Evolutionary conservation across 2,329 filamentous ascomycete species (phyloP).

Genomic region (Venturia carpophila): DNA sequence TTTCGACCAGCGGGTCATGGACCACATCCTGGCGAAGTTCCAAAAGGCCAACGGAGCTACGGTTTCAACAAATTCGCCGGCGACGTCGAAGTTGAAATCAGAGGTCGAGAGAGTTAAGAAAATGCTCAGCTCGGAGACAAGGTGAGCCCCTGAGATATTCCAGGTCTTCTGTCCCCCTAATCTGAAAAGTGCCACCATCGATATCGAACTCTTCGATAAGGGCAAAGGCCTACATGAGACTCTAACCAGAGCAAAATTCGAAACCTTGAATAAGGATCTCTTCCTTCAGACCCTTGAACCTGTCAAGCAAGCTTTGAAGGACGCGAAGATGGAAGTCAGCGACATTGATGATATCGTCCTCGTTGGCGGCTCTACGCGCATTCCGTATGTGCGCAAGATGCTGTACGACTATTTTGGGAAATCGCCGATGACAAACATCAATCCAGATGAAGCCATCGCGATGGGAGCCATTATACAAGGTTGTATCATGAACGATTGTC

Average conservation of each 20-base stretch:
- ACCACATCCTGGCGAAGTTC: neutral
- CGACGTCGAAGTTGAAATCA: conserved; percentile 4
- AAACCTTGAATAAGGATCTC: conserved; percentile 15
- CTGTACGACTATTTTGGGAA: conserved; percentile 14
- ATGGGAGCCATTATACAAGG: conserved; percentile 14
- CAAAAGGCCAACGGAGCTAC: neutral
- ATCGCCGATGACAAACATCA: conserved; percentile 10
- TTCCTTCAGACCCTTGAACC: conserved; percentile 10
- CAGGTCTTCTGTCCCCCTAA: neutral
- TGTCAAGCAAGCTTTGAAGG: conserved; percentile 14
- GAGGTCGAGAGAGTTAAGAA: conserved; percentile 15
- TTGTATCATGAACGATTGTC: conserved; percentile 11
- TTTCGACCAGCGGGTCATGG: conserved; percentile 11
- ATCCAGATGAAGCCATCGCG: conserved; percentile 15
- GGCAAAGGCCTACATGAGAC: neutral
- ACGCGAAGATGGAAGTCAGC: conserved; percentile 11
- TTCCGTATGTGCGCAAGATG: conserved; percentile 8
- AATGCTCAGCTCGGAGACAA: conserved; percentile 5
- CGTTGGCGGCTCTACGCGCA: conserved; percentile 14
- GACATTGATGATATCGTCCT: conserved; percentile 17
- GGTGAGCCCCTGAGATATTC: neutral
- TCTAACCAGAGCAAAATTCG: conserved; percentile 14
- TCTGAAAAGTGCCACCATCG: neutral
- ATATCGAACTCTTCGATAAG: neutral
- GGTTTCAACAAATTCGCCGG: conserved; percentile 5